Evolutionary conservation across 1,139 yeast species (phyloP).

Genomic region (Blastobotrys malaysiensis): DNA sequence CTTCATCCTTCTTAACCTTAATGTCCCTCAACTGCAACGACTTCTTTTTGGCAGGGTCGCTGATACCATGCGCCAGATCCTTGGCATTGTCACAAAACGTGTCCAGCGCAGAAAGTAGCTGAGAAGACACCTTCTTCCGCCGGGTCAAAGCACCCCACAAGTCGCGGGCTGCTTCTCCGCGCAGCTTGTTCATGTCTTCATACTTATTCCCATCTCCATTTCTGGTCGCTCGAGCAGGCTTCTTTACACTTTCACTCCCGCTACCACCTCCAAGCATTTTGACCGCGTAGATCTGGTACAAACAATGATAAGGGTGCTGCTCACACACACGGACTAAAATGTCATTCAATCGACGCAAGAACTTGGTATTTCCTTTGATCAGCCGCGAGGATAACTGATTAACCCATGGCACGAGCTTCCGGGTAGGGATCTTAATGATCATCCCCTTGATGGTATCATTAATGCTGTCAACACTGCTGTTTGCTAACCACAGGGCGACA

Average conservation of each 20-base stretch:
- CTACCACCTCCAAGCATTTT: slow-evolving; percentile 8
- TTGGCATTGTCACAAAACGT: slow-evolving; percentile 4
- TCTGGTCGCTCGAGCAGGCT: background rate
- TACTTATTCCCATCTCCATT: background rate
- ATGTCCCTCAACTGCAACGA: slow-evolving; percentile 8
- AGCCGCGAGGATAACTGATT: slow-evolving; percentile 78
- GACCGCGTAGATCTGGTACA: slow-evolving; percentile 54
- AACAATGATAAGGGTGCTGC: slow-evolving; percentile 71
- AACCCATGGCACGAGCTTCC: slow-evolving; percentile 71
- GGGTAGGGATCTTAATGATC: slow-evolving; percentile 48
- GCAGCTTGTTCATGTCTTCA: background rate
- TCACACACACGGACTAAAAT: slow-evolving; percentile 51
- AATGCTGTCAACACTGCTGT: slow-evolving; percentile 41
- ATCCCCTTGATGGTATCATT: slow-evolving; percentile 24
- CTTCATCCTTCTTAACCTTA: slow-evolving; percentile 4
- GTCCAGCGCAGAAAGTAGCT: slow-evolving; percentile 7
- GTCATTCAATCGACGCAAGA: slow-evolving; percentile 3
- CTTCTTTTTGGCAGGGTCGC: slow-evolving; percentile 4
- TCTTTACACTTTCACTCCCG: background rate
- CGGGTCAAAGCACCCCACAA: slow-evolving; percentile 5
- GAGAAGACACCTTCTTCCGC: background rate
- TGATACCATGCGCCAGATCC: slow-evolving; percentile 8
- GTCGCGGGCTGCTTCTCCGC: slow-evolving; percentile 1
- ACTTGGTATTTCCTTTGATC: slow-evolving; percentile 31
- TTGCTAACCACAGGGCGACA: slow-evolving; percentile 81